These are phyloP conservation scores for Chlamydomonas schloesseri DNA, from an alignment of 139 green algal genomes.

Conservation along the genomic window DNA sequence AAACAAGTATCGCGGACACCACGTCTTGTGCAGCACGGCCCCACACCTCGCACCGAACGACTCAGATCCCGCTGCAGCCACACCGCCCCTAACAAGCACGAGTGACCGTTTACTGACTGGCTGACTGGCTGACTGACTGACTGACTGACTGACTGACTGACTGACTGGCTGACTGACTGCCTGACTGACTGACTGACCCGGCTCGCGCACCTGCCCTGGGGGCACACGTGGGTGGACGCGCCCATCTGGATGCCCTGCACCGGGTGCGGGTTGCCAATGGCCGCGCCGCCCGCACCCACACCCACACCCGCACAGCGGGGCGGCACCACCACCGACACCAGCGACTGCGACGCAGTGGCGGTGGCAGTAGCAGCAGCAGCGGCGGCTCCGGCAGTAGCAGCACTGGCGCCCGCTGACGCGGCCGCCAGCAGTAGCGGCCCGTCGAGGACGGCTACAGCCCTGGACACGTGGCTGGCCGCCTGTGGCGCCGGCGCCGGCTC, in stretches of 20 bases:
- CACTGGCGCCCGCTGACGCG: not conserved
- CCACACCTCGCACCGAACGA: too few relatives aligned
- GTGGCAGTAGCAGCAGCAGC: not conserved
- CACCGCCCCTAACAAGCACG: too few relatives aligned
- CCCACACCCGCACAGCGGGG: not conserved
- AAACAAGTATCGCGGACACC: too few relatives aligned
- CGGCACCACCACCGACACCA: constrained; percentile 16
- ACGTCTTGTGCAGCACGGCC: too few relatives aligned
- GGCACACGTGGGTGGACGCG: constrained; percentile 10
- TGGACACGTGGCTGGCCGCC: constrained; percentile 8
- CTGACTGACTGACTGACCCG: not conserved
- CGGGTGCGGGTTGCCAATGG: constrained; percentile 24
- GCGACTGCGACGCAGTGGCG: not conserved
- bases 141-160: too few relatives aligned
- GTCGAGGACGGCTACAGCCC: constrained; percentile 47
- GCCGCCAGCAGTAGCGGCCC: constrained; percentile 32
- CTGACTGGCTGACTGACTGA: too few relatives aligned
- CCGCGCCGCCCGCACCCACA: not conserved
- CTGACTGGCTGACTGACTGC: too few relatives aligned
- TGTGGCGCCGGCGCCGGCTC: not conserved
- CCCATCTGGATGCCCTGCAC: constrained; percentile 51
- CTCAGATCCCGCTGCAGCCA: too few relatives aligned
- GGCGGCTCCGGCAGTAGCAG: constrained; percentile 13
- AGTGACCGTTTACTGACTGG: not conserved
- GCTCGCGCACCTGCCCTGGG: constrained; percentile 21